A percentile compares a stretch with the other conserved stretches of the same genome.
Conservation (phyloP, 2,329 filamentous ascomycete species). For the Nothophaeocryptopus gaeumannii region DNA sequence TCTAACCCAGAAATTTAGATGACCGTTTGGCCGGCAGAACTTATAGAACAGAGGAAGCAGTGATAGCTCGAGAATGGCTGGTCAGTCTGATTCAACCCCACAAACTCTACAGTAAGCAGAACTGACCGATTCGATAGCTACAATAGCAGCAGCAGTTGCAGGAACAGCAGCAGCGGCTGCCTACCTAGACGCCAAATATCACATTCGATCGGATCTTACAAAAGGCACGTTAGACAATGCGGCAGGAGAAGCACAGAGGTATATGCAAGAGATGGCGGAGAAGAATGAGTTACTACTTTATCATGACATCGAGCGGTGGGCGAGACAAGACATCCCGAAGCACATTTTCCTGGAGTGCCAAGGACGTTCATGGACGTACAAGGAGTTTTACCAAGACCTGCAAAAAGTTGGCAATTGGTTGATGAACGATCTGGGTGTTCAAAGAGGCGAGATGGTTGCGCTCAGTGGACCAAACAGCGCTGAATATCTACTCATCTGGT, state of each 20-base stretch:
- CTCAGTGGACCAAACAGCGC: slow-evolving; percentile 35
- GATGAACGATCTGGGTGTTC: slow-evolving; percentile 52
- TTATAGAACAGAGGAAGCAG: neutral
- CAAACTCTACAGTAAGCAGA: neutral
- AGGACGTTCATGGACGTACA: slow-evolving; percentile 62
- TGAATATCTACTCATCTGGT: slow-evolving; percentile 35
- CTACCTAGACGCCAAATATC: slow-evolving; percentile 69
- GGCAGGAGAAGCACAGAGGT: slow-evolving; percentile 23
- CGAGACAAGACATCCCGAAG: slow-evolving; percentile 19
- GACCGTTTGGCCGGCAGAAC: neutral
- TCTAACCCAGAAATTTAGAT: neutral
- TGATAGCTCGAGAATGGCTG: slow-evolving; percentile 4
- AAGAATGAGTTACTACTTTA: slow-evolving; percentile 26
- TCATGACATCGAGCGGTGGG: slow-evolving; percentile 28
- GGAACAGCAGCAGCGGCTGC: slow-evolving; percentile 36
- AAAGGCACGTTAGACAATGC: slow-evolving; percentile 25
- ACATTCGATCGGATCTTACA: slow-evolving; percentile 61
- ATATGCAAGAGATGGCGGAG: slow-evolving; percentile 20
- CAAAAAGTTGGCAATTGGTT: slow-evolving; percentile 74
- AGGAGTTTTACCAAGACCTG: slow-evolving; percentile 64
- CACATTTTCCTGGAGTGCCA: slow-evolving; percentile 30
- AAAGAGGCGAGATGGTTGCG: slow-evolving; percentile 34
- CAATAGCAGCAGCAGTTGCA: slow-evolving; percentile 27
- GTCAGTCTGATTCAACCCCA: neutral
- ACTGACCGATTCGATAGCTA: slow-evolving; percentile 3